Conservation (phyloP, 768 basidiomycete species). For the Naganishia vaughanmartiniae region DNA sequence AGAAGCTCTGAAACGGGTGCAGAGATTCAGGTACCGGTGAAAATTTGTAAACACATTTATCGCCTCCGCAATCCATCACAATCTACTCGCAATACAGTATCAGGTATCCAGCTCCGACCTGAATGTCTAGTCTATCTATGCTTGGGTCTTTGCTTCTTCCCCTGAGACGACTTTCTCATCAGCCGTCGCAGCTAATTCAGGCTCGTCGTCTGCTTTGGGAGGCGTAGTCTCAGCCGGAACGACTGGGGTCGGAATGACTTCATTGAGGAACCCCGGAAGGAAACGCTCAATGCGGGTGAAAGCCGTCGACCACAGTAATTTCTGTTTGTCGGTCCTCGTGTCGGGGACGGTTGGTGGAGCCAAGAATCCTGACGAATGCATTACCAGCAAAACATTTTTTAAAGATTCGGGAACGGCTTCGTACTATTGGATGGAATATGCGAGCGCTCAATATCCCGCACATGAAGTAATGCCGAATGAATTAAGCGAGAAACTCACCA, state of each 20-base stretch:
- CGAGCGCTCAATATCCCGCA: too few species aligned
- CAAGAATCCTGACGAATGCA: conserved; percentile 84
- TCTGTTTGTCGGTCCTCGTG: conserved; percentile 39
- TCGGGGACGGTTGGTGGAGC: conserved; percentile 59
- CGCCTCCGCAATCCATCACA: too few species aligned
- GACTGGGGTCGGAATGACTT: conserved; percentile 53
- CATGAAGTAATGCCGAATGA: not conserved
- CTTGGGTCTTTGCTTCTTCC: not conserved
- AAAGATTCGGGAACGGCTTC: conserved; percentile 95
- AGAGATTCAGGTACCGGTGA: too few species aligned
- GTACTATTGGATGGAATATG: conserved; percentile 60
- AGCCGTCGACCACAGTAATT: conserved; percentile 73
- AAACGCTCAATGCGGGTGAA: conserved; percentile 84
- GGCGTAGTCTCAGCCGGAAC: not conserved
- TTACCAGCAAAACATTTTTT: conserved; percentile 92
- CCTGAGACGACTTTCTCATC: not conserved
- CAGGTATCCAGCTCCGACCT: not conserved
- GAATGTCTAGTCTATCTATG: not conserved
- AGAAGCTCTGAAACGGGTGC: too few species aligned
- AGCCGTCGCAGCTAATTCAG: not conserved
- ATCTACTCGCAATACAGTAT: too few species aligned
- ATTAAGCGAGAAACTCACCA: conserved; percentile 66
- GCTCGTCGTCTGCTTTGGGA: not conserved
- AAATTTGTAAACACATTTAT: too few species aligned
- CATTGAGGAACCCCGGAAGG: conserved; percentile 76